phyloP scores from a whole-genome alignment of 2,329 filamentous ascomycete species.

The Pseudogymnoascus sp. region DNA sequence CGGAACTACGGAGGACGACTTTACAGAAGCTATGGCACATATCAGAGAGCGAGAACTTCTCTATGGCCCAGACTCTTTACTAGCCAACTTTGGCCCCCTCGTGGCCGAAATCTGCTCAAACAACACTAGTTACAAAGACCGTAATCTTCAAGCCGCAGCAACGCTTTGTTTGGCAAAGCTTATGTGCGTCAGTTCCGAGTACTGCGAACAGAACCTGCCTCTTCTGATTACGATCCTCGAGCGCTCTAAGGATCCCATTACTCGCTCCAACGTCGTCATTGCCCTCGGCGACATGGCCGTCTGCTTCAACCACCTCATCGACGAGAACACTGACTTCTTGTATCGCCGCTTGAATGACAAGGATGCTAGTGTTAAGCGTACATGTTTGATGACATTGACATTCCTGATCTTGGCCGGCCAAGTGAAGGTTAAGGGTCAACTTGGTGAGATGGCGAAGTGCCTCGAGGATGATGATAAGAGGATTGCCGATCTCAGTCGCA shows the following conservation, averaged over 20 bases:
- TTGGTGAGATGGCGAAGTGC: slow-evolving; percentile 99
- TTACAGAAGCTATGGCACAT: slow-evolving; percentile 76
- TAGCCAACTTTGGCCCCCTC: slow-evolving; percentile 85
- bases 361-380: slow-evolving; percentile 86
- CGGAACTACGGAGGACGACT: slow-evolving; percentile 90
- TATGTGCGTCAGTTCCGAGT: slow-evolving; percentile 96
- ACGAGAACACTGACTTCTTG: slow-evolving; percentile 97
- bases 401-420: slow-evolving; percentile 95
- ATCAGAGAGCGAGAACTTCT: slow-evolving; percentile 78
- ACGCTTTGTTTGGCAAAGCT: slow-evolving; percentile 93
- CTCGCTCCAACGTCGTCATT: slow-evolving; percentile 92
- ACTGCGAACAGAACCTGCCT: slow-evolving; percentile 86
- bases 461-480: slow-evolving; percentile 92
- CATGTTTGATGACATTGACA: slow-evolving; percentile 95
- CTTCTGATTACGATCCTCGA: slow-evolving; percentile 98
- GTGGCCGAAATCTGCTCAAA: slow-evolving; percentile 91
- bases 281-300: slow-evolving; percentile 98
- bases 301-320: slow-evolving; percentile 98
- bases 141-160: slow-evolving; percentile 83
- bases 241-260: slow-evolving; percentile 82
- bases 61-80: slow-evolving; percentile 72
- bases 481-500: slow-evolving; percentile 85
- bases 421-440: slow-evolving; percentile 97
- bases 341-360: slow-evolving; percentile 87
- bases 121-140: slow-evolving; percentile 85